Conservation (phyloP, 2,329 filamentous ascomycete genomes). For the Fusarium napiforme region DNA sequence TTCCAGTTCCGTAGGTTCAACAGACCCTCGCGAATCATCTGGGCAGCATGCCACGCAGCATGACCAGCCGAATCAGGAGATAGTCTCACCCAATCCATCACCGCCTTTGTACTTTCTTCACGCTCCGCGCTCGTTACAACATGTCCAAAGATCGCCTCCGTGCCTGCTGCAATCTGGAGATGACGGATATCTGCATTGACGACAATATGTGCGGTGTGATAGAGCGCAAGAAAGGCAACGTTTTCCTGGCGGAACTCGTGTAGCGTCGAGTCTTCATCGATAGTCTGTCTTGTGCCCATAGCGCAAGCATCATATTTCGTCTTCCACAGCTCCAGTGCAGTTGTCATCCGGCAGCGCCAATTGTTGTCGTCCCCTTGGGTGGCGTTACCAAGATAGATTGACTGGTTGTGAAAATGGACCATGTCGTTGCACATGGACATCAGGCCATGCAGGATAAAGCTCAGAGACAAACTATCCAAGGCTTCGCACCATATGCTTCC, state of each 20-base stretch:
- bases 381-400: neutral
- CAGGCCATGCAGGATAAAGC: rapidly evolving
- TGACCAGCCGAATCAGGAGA: neutral
- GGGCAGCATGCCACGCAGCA: neutral
- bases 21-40: neutral
- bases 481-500: neutral
- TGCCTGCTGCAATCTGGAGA: neutral
- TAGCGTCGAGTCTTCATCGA: neutral
- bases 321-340: neutral
- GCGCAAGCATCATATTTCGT: neutral
- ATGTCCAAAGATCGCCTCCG: neutral
- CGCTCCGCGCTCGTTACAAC: neutral
- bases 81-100: rapidly evolving
- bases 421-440: neutral
- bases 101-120: neutral
- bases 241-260: neutral
- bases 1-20: neutral
- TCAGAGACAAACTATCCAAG: neutral
- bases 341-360: neutral
- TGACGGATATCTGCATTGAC: neutral
- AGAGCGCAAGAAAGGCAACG: neutral
- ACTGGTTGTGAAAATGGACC: neutral
- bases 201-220: neutral
- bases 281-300: neutral
- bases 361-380: neutral